These are phyloP conservation scores for Beauveria brongniartii DNA, from an alignment of 2,329 filamentous ascomycete genomes.

Conservation along the genomic window DNA sequence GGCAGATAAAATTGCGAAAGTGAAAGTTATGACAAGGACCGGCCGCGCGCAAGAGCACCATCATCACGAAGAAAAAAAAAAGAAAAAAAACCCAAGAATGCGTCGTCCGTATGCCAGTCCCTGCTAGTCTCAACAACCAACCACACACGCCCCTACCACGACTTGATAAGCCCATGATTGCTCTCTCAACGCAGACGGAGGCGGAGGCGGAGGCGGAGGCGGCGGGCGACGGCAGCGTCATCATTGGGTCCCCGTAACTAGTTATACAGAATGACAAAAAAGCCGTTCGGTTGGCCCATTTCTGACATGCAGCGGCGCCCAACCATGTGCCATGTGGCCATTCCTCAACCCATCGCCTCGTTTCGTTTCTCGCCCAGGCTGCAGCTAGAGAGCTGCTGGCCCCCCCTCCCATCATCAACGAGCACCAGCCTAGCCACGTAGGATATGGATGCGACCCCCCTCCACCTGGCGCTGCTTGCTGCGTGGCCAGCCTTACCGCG, in stretches of 20 bases:
- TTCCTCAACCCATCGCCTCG: background rate
- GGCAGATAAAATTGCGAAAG: no score
- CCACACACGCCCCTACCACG: no score
- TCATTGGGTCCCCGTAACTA: background rate
- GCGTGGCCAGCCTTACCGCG: constrained; percentile 2
- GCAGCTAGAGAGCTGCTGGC: background rate
- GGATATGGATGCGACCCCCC: background rate
- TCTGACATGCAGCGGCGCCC: background rate
- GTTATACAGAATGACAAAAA: background rate
- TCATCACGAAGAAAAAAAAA: no score
- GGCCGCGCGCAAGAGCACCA: no score
- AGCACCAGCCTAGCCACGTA: background rate
- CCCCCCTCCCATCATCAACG: background rate
- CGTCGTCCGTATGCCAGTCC: no score
- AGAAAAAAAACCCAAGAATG: no score
- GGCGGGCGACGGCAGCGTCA: background rate
- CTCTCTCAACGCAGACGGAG: background rate
- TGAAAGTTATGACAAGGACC: no score
- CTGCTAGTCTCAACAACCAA: no score
- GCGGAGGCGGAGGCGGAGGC: no score
- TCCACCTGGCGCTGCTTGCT: background rate
- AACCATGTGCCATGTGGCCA: background rate
- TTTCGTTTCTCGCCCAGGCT: background rate
- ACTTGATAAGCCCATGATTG: no score
- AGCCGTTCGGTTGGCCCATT: background rate